Evolutionary conservation across 768 basidiomycete genomes (phyloP), one percentile per base, ranked within the genome.

Genomic region (Exidia glandulosa): DNA sequence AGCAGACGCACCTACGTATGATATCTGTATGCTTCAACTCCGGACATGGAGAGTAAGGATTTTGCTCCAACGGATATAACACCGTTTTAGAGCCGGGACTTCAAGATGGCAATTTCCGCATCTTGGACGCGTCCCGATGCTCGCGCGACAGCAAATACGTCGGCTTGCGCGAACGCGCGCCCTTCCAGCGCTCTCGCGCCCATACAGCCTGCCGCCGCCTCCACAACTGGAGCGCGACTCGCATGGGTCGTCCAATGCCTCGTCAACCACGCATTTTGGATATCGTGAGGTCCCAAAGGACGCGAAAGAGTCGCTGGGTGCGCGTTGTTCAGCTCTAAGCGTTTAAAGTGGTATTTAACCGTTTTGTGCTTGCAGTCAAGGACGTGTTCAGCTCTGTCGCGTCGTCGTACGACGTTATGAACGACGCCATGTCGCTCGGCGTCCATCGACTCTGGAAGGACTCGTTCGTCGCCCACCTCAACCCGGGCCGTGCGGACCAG

Each of bases 361-460:
- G 37, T n/a, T 19, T 30, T 2, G 2, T 9, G 16, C 27, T 3
- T 45, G 76, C 30, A 54, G 96, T 99, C 63, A 91, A 90, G 67
- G 82, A 81, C 63, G 94, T 99, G 57, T 99, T 99, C 74, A 85
- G 90, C 68, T 95, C 91, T 6, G 96, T 99, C 60, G 94, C 96
- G 47, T 87, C 90, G 34, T 87, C 82, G 50, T 99, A 99, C 74
- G 96, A 98, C 73, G 72, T 97, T 41, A 96, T 99, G 95, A 99
- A 99, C 77, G 96, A 98, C 69, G 91, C 94, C n/a, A 90, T 94
- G 72, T 98, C 96, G 2, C 74, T 98, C 62, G 96, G 96, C 34
- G 86, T 98, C 10, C 96, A 98, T 69, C 81, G 96, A 58, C 76
- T 99, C 27, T 99, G 96, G 96, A 99, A 98, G 74, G 94, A 98